These are phyloP conservation scores for Citrullus amarus DNA, from an alignment of 306 rosid genomes.

Conservation along the genomic window DNA sequence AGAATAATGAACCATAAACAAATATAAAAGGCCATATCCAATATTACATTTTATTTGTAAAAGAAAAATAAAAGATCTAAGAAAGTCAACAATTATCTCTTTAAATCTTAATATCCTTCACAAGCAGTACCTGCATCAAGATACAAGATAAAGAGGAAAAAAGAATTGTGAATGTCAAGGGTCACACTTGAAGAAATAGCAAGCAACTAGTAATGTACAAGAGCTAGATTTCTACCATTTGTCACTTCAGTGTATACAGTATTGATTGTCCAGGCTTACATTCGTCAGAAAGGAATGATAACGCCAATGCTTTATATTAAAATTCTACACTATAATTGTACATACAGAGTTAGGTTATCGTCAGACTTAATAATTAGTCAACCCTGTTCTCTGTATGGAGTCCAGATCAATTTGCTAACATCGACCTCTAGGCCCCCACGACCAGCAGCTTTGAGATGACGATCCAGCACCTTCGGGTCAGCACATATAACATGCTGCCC, in stretches of 20 bases:
- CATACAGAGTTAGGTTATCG: neutral
- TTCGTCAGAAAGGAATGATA: neutral
- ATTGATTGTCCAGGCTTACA: neutral
- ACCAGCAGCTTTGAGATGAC: slow-evolving; percentile 96
- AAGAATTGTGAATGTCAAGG: neutral
- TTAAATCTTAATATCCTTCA: neutral
- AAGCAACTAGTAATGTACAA: neutral
- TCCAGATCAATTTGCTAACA: slow-evolving; percentile 90
- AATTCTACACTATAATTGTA: slow-evolving; percentile 1
- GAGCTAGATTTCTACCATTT: neutral
- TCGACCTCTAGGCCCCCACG: slow-evolving; percentile 96
- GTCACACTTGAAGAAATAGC: neutral
- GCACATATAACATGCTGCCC: slow-evolving; percentile 99
- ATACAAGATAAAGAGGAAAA: neutral
- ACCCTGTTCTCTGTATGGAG: slow-evolving; percentile 86
- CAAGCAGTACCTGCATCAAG: neutral
- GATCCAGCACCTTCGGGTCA: slow-evolving; percentile 92
- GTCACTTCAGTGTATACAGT: neutral
- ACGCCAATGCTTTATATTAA: neutral
- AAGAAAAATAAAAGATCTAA: neutral
- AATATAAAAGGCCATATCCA: neutral
- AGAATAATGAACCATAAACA: neutral
- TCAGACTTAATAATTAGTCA: slow-evolving; percentile 10
- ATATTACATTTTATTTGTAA: neutral
- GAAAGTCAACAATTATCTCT: neutral